Conservation (phyloP, 768 basidiomycete species). For the Lanmaoa rubissima region DNA sequence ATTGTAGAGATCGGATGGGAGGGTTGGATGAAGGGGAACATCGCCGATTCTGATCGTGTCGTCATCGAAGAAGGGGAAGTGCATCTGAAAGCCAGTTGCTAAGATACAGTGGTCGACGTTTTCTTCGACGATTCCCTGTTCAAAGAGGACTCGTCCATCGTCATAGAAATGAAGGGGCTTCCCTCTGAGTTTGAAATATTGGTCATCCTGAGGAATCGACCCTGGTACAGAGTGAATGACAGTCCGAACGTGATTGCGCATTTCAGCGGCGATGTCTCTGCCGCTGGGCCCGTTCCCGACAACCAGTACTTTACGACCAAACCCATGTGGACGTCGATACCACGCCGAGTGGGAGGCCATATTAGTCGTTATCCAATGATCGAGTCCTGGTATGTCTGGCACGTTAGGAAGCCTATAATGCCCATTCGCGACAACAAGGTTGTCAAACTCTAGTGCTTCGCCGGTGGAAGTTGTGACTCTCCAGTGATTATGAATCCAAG, state of each 20-base stretch:
- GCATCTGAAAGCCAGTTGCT: slow-evolving; percentile 72
- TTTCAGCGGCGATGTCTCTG: slow-evolving; percentile 60
- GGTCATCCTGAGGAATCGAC: slow-evolving; percentile 31
- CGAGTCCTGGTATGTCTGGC: slow-evolving; percentile 59
- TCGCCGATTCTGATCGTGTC: slow-evolving; percentile 34
- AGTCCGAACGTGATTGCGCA: slow-evolving; percentile 41
- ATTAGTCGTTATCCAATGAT: slow-evolving; percentile 50
- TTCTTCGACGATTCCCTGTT: slow-evolving; percentile 54
- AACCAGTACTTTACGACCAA: slow-evolving; percentile 43
- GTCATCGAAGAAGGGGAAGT: slow-evolving; percentile 59
- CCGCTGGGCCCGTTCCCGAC: slow-evolving; percentile 65
- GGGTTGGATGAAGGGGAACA: slow-evolving; percentile 46
- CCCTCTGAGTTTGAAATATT: slow-evolving; percentile 41
- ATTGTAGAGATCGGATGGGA: slow-evolving; percentile 56
- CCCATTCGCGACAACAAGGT: slow-evolving; percentile 74
- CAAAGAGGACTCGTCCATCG: slow-evolving; percentile 51
- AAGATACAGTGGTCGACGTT: slow-evolving; percentile 63
- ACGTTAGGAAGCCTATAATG: slow-evolving; percentile 67
- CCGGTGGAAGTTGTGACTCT: slow-evolving; percentile 42
- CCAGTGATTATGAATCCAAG: slow-evolving; percentile 48
- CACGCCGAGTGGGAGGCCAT: slow-evolving; percentile 64
- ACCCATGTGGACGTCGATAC: slow-evolving; percentile 54
- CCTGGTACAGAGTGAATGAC: slow-evolving; percentile 58
- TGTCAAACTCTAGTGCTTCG: slow-evolving; percentile 48
- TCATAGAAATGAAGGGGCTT: slow-evolving; percentile 41